phyloP scores from a whole-genome alignment of 169 alveolate species.

The Babesia ovis region DNA sequence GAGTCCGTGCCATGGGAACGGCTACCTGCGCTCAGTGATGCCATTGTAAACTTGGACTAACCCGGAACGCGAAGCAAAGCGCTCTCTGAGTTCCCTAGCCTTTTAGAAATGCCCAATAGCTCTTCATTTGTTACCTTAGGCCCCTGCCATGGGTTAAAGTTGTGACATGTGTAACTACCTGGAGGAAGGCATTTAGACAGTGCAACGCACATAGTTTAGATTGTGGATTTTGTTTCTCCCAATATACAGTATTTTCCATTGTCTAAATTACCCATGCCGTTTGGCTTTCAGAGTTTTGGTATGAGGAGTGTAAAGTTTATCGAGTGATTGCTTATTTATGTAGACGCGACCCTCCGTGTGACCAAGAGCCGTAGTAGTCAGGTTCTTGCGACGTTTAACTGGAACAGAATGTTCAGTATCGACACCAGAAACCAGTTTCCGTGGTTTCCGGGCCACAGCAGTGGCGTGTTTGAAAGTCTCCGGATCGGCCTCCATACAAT shows the following conservation, averaged over 20 bases:
- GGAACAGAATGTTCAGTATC: background rate
- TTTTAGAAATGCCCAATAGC: constrained; percentile 35
- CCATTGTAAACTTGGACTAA: background rate
- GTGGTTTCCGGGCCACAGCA: constrained; percentile 22
- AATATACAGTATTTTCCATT: constrained; percentile 69
- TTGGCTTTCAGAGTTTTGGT: constrained; percentile 46
- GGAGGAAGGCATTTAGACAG: constrained; percentile 78
- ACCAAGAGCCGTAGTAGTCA: constrained; percentile 46
- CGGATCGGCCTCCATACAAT: constrained; percentile 42
- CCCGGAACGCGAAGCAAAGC: constrained; percentile 28
- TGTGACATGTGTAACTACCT: constrained; percentile 49
- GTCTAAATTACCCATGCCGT: constrained; percentile 19
- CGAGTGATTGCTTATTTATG: constrained; percentile 36
- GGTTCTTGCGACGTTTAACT: constrained; percentile 46
- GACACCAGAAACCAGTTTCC: constrained; percentile 46
- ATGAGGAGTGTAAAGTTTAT: constrained; percentile 59
- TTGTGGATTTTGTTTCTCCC: constrained; percentile 84
- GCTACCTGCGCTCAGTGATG: constrained; percentile 10
- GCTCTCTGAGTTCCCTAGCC: constrained; percentile 53
- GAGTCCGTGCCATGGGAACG: constrained; percentile 2
- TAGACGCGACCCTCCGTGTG: constrained; percentile 59
- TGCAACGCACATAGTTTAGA: constrained; percentile 82
- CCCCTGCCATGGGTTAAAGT: constrained; percentile 28
- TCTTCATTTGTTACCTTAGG: constrained; percentile 57
- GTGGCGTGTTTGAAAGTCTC: constrained; percentile 50